Base-by-base conservation (phyloP, 371 early-diverging fungal genomes). In the Actinomortierella wolfii region DNA sequence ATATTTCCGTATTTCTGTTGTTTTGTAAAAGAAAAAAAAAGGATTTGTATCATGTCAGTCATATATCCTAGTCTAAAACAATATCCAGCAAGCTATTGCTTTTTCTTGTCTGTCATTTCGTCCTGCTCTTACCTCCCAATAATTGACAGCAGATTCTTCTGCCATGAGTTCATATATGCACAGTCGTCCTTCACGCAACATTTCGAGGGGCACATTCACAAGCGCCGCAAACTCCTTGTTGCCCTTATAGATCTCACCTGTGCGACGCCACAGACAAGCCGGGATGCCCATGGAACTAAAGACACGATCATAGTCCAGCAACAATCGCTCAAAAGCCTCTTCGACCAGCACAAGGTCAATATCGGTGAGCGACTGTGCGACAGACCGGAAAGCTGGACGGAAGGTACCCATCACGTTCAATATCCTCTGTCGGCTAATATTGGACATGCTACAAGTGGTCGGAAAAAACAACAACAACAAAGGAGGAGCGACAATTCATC, bases 271-370 rank as follows among this genome's bases (percentile, higher is more conserved):
- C 25, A 96, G 77, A 64, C 95, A 94, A 17, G 94, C 90, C 0
- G 97, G 97, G 41, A 94, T 89, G 20, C 96, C 97, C 91, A 96
- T 93, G n/a, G 93, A 83, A 51, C 90, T 90, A 71, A 97, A 95
- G 44, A 93, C 91, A 56, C 94, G 88, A 78, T 94, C 95, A 59
- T 97, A 97, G 68, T 96, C 97, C 54, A 96, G 79, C 42, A 96
- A 76, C 54, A 94, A 78, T 6, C 94, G 84, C 83, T 97, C 97
- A 81, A 97, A 96, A n/a, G 89, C 88, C 74, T 94, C 95, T 76
- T 96, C 97, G 4, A 94, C 94, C 51, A 94, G 76, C 28, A 96
- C 89, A 64, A 97, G 78, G 71, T 97, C 96, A 52, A 93, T 85
- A 77, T 97, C 97, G 0, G 94, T 95, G 57, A 96, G 76, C n/a